phyloP scores from a whole-genome alignment of 768 basidiomycete genomes.

The Hortiboletus flavorubellus region DNA sequence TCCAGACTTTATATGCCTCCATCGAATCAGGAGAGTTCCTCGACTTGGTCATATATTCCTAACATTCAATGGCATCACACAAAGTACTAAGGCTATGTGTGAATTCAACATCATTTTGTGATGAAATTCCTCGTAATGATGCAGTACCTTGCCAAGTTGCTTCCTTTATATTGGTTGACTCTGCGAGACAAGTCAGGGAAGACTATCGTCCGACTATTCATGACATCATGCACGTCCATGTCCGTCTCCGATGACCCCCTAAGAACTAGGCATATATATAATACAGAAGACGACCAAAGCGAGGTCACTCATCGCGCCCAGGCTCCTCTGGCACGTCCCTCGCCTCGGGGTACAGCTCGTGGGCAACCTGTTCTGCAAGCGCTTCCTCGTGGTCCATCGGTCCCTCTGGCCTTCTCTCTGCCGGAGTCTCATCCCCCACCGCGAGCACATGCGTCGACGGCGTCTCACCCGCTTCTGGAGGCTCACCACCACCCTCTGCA shows the following conservation, averaged over 20 bases:
- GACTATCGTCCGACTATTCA: background rate
- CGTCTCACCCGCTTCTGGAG: background rate
- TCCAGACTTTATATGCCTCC: no score
- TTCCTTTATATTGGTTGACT: slow-evolving; percentile 84
- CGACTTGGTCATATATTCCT: no score
- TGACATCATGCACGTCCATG: no score
- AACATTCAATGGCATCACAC: no score
- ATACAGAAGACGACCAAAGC: no score
- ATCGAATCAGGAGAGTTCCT: no score
- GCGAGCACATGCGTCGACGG: background rate
- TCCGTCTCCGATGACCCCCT: no score
- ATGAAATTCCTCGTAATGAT: slow-evolving; percentile 76
- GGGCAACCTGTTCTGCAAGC: slow-evolving; percentile 49
- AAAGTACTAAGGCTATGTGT: no score
- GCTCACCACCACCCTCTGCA: background rate
- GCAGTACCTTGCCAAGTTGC: slow-evolving; percentile 78
- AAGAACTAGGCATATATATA: no score
- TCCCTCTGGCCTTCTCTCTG: slow-evolving; percentile 31
- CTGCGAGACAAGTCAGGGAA: slow-evolving; percentile 39
- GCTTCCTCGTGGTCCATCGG: slow-evolving; percentile 49
- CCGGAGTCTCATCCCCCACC: slow-evolving; percentile 1
- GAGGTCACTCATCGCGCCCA: slow-evolving; percentile 3
- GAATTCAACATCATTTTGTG: no score
- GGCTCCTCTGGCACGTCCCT: slow-evolving; percentile 7
- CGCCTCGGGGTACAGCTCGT: slow-evolving; percentile 49